phyloP scores from a whole-genome alignment of 495 filamentous ascomycete genomes.

The Penicillium soppii region DNA sequence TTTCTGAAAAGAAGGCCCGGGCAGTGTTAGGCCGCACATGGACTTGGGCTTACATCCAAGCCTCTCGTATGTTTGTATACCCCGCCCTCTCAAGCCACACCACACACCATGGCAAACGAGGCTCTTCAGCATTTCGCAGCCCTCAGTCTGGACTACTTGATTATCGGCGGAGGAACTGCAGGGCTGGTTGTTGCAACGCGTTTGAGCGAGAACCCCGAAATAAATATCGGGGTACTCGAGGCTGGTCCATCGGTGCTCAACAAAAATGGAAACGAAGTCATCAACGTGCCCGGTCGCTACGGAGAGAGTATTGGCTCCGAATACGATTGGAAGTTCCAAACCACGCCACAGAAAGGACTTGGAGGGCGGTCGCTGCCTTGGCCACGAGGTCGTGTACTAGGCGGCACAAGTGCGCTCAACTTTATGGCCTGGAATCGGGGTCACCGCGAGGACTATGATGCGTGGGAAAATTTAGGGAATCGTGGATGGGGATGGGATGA shows the following conservation, averaged over 20 bases:
- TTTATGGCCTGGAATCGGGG: slow-evolving; percentile 53
- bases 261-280: slow-evolving; percentile 30
- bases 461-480: slow-evolving; percentile 15
- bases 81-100: too few species aligned
- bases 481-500: slow-evolving; percentile 16
- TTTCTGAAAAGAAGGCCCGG: too few species aligned
- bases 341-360: slow-evolving; percentile 34
- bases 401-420: slow-evolving; percentile 46
- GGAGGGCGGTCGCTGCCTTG: slow-evolving; percentile 33
- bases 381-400: slow-evolving; percentile 39
- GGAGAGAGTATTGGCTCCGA: slow-evolving; percentile 38
- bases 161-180: slow-evolving; percentile 38
- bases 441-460: slow-evolving; percentile 39
- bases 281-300: slow-evolving; percentile 43
- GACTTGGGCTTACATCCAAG: too few species aligned
- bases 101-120: neutral
- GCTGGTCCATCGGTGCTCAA: slow-evolving; percentile 38
- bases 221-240: slow-evolving; percentile 47
- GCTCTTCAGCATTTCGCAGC: neutral
- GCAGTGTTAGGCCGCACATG: too few species aligned
- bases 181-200: slow-evolving; percentile 40
- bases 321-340: slow-evolving; percentile 48
- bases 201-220: slow-evolving; percentile 42
- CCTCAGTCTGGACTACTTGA: slow-evolving; percentile 37
- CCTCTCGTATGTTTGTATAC: neutral